Evolutionary conservation across 164 flowering plant genomes (phyloP), one percentile per base, ranked within the genome.

Genomic region (grape (Vitis vinifera)): DNA sequence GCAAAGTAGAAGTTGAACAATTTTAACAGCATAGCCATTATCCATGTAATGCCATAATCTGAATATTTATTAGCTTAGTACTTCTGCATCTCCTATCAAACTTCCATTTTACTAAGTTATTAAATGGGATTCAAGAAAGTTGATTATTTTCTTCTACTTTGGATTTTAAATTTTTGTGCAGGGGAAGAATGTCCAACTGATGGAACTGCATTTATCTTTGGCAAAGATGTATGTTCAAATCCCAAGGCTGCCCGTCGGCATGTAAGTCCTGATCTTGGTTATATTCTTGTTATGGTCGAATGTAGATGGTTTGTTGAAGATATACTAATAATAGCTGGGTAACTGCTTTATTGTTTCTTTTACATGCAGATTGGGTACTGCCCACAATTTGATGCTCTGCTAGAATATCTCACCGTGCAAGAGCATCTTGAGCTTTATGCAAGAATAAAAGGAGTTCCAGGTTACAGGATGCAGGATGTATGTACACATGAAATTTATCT

Each of bases 351-450:
- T 44, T 64, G 3, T 31, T 51, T 67, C 17, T 44, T 55, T 68
- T 9, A 37, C 58, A 44, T 75, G 65, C 85, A 94, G 98, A 88
- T 95, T 82, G 99, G 99, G 29, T 95, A 91, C 70, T 94, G 99
- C 80, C 99, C 99, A 19, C 99, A 95, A 70, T 95, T 91, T 80
- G 98, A 95, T 88, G 96, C 99, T 61, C 70, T 95, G 60, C 81
- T 95, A 49, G 99, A 95, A 67, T 80, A 76, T 72, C 73, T 95
- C 47, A 91, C 94, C 51, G 97, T 84, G 68, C 80, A 77, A 76
- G 99, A 95, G 83, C 99, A 95, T 80, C 98, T 95, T 79, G 92
- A 95, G 73, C 94, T 95, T 67, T 95, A 93, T 80, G 99, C 98
- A 65, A 88, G 94, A 81, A 91, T 95, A 63, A 95, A 95, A 82